Percentiles rank a stretch among this genome's conserved stretches.
Evolutionary conservation across 1,284 basidiomycete species (phyloP).

Genomic region (Moniliella sp.): DNA sequence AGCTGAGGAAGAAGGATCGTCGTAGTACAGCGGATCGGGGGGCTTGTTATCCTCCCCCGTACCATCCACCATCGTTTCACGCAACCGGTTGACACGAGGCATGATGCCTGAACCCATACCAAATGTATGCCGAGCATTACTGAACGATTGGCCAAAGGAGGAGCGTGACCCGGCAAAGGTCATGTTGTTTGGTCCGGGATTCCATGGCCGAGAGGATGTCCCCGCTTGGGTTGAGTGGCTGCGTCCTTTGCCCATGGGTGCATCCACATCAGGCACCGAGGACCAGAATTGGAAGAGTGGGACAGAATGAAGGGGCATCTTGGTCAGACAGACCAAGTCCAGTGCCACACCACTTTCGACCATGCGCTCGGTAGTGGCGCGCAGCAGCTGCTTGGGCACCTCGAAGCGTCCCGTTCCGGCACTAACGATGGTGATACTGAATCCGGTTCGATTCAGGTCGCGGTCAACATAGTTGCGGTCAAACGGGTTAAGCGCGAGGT

Average conservation of each 20-base stretch:
- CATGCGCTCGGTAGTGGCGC: constrained; percentile 82
- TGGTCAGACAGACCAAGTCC: constrained; percentile 71
- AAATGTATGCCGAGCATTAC: too few relatives aligned
- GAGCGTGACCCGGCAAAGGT: too few relatives aligned
- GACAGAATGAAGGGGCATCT: constrained; percentile 71
- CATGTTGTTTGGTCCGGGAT: too few relatives aligned
- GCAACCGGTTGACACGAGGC: too few relatives aligned
- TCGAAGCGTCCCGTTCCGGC: constrained; percentile 85
- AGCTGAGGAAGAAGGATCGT: constrained; percentile 7
- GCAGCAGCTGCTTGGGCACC: constrained; percentile 68
- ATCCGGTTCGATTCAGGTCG: constrained; percentile 73
- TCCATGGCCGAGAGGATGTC: too few relatives aligned
- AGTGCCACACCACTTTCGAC: constrained; percentile 77
- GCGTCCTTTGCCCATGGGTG: background rate
- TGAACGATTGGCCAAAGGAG: background rate
- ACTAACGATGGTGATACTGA: constrained; percentile 63
- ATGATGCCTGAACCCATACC: too few relatives aligned
- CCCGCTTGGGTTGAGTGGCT: background rate
- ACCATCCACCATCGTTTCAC: background rate
- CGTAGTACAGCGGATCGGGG: constrained; percentile 24
- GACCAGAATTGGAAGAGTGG: constrained; percentile 33
- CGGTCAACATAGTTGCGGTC: constrained; percentile 91
- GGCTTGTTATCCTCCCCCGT: too few relatives aligned
- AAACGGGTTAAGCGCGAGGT: constrained; percentile 72
- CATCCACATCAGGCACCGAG: constrained; percentile 3